Percentiles rank a stretch among this genome's conserved stretches.
Conservation (phyloP, 2,329 filamentous ascomycete genomes). For the Claviceps pusilla region DNA sequence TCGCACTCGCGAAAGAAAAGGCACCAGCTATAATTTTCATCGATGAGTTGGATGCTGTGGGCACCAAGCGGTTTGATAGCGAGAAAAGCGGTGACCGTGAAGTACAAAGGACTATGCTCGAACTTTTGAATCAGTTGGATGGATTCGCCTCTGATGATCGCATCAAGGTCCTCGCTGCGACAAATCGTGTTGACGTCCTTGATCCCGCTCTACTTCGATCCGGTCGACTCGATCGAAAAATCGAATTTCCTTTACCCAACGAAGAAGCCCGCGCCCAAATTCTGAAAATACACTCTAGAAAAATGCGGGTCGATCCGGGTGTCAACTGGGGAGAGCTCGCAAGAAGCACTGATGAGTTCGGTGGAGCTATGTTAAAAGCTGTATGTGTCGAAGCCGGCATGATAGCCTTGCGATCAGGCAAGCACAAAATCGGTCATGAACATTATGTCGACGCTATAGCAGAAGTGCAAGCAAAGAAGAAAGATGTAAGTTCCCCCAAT, state of each 20-base stretch:
- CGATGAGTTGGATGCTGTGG: conserved; percentile 94
- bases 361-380: conserved; percentile 92
- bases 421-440: conserved; percentile 94
- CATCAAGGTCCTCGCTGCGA: conserved; percentile 90
- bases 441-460: conserved; percentile 97
- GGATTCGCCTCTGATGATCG: conserved; percentile 94
- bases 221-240: conserved; percentile 87
- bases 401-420: conserved; percentile 88
- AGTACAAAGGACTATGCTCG: conserved; percentile 97
- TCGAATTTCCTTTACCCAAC: conserved; percentile 94
- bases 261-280: conserved; percentile 96
- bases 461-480: conserved; percentile 92
- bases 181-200: conserved; percentile 85
- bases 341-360: conserved; percentile 94
- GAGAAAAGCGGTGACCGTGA: conserved; percentile 96
- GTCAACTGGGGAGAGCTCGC: conserved; percentile 96
- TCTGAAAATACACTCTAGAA: conserved; percentile 89
- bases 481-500: conserved; percentile 43
- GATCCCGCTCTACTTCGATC: conserved; percentile 85
- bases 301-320: conserved; percentile 88
- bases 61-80: conserved; percentile 96
- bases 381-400: conserved; percentile 98
- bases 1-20: conserved; percentile 96
- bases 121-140: conserved; percentile 94
- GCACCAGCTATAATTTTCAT: conserved; percentile 99